phyloP scores from a whole-genome alignment of 805 yeast genomes.

The Yamadazyma kitorensis region DNA sequence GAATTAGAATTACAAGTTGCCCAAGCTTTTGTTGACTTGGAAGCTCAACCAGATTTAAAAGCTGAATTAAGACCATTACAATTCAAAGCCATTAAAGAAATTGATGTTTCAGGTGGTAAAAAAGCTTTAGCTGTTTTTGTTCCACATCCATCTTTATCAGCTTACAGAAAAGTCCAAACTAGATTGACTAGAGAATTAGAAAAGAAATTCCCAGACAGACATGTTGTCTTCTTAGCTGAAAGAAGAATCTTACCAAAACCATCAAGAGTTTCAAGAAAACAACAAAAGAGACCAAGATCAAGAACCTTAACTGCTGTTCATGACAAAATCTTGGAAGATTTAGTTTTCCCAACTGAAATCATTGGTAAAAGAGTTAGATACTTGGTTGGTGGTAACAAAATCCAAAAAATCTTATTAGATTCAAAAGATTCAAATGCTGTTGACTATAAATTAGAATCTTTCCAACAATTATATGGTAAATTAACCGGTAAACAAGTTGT shows the following conservation, averaged over 20 bases:
- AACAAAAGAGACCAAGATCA: conserved; percentile 99
- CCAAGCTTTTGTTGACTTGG: conserved; percentile 96
- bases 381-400: conserved; percentile 98
- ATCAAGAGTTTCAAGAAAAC: conserved; percentile 89
- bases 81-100: conserved; percentile 97
- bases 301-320: conserved; percentile 99
- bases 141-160: conserved; percentile 90
- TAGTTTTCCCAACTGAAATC: conserved; percentile 99
- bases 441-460: conserved; percentile 98
- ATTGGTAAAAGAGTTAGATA: conserved; percentile 99
- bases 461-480: conserved; percentile 97
- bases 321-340: conserved; percentile 97
- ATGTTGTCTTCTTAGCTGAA: conserved; percentile 98
- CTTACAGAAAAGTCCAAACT: conserved; percentile 96
- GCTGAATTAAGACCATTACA: conserved; percentile 98
- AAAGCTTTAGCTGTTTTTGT: conserved; percentile 97
- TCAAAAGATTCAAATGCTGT: conserved; percentile 95
- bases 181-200: conserved; percentile 99
- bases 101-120: conserved; percentile 97
- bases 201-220: conserved; percentile 99
- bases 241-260: conserved; percentile 99
- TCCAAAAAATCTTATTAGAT: conserved; percentile 96
- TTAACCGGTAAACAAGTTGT: conserved; percentile 99
- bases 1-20: conserved; percentile 99
- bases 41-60: conserved; percentile 94